Evolutionary conservation across 768 basidiomycete genomes (phyloP).

Genomic region (Auricularia sp.): DNA sequence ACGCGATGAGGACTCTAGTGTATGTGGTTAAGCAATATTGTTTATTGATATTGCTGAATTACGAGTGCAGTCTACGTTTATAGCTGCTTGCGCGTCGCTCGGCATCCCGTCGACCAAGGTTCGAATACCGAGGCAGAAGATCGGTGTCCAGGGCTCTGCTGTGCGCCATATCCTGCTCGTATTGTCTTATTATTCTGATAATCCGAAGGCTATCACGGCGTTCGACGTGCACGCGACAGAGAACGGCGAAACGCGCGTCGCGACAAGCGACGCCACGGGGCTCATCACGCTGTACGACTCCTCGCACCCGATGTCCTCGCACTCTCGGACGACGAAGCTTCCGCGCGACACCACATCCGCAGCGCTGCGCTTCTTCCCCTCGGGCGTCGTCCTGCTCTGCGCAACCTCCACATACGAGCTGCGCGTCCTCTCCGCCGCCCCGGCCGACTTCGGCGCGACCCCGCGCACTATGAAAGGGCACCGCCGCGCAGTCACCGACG

Average conservation of each 20-base stretch:
- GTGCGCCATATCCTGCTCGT: background rate
- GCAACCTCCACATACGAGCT: constrained; percentile 59
- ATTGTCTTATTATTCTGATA: constrained; percentile 11
- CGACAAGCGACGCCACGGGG: constrained; percentile 52
- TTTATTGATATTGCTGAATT: constrained; percentile 1
- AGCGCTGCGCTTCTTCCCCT: constrained; percentile 56
- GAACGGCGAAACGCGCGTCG: constrained; percentile 46
- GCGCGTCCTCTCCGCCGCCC: constrained; percentile 47
- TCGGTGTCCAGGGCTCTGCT: constrained; percentile 26
- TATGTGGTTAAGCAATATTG: background rate
- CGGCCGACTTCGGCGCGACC: constrained; percentile 26
- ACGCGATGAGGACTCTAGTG: constrained; percentile 24
- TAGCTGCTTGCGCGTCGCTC: constrained; percentile 37
- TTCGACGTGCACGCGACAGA: constrained; percentile 39
- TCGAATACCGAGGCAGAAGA: constrained; percentile 39
- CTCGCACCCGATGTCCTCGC: too few species aligned
- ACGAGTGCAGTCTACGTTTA: constrained; percentile 24
- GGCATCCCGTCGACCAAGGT: constrained; percentile 38
- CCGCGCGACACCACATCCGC: constrained; percentile 27
- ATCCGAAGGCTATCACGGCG: constrained; percentile 47
- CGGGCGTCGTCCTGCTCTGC: constrained; percentile 59
- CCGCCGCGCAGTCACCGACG: constrained; percentile 50
- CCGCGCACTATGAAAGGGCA: constrained; percentile 60
- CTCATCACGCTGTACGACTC: constrained; percentile 35
- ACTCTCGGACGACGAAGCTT: too few species aligned